Base-by-base conservation (phyloP, 371 early-diverging fungal species). In the Haplosporangium sp. region DNA sequence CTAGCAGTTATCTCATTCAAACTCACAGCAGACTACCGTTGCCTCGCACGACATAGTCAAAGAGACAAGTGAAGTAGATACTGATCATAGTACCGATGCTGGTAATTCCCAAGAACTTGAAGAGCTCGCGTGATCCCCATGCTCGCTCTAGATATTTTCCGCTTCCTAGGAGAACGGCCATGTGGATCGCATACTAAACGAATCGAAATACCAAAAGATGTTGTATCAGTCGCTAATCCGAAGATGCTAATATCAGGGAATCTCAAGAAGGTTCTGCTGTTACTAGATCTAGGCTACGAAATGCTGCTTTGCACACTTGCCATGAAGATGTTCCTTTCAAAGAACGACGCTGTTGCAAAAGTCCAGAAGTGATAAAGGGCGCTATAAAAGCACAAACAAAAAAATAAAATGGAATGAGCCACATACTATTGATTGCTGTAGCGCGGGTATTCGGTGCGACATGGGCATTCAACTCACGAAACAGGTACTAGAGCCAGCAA, bases 111-210 rank as follows among this genome's bases (percentile, higher is more conserved):
- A 90, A 74, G 70, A 86, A 93, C 64, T 88, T 93, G 18, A 91
- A 60, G 38, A 91, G 74, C 62, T 91, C 93, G 56, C 81, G 85
- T 18, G 88, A 83, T 3, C 93, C 92, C 93, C 93, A 95, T 41
- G 84, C 86, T 12, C 88, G 84, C 77, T 93, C 95, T 75, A 95
- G 83, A 70, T 92, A 93, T 70, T 88, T 90, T 58, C 92, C 93
- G 69, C 86, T 85, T 16, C 88, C 81, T 21, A 89, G 64, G 7
- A 91, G 68, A 8, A 86, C 72, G 3, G 84, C 65, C 2, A 73
- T 64, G 69, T 85, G 85, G 54, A 76, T 63, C 16, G 81, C 23
- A 47, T 87, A 83, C 90, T 90, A 81, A 37, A 12, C 36, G 6
- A 21, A 51, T 37, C 3, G 51, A 23, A 16, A 57, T 10, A 13